Conservation (phyloP, 169 alveolate species). For the Plasmodium vivax region DNA sequence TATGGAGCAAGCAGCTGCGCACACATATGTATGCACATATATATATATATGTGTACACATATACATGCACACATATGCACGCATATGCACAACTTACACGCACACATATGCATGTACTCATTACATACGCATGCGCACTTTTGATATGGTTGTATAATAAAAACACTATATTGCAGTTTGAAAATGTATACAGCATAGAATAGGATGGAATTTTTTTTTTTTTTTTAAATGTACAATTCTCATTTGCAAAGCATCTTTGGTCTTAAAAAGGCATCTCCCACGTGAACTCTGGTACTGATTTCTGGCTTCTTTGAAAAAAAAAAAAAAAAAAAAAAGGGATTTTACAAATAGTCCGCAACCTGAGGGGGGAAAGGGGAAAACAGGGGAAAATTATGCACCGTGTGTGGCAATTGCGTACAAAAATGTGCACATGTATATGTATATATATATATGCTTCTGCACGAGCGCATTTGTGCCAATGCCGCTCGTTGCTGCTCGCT, state of each 20-base stretch:
- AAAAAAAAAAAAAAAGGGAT: slow-evolving; percentile 25
- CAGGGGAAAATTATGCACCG: background rate
- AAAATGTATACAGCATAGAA: background rate
- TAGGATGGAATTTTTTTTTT: slow-evolving; percentile 7
- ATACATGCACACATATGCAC: slow-evolving; percentile 1
- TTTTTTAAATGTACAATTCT: slow-evolving; percentile 6
- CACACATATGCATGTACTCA: background rate
- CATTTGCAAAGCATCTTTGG: slow-evolving; percentile 1
- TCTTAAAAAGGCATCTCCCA: slow-evolving; percentile 10
- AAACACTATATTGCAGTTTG: slow-evolving; percentile 7
- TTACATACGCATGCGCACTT: slow-evolving; percentile 7
- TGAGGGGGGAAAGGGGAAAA: background rate
- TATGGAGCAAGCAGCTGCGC: background rate
- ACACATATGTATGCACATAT: slow-evolving; percentile 21
- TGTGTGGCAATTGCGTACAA: background rate
- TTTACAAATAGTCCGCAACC: slow-evolving; percentile 74
- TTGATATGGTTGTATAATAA: slow-evolving; percentile 7
- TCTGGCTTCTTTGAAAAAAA: slow-evolving; percentile 22
- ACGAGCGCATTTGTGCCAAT: background rate
- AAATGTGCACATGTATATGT: background rate
- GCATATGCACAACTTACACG: background rate
- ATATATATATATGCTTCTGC: background rate
- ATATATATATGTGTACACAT: slow-evolving; percentile 8
- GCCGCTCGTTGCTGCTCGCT: background rate
- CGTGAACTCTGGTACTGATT: slow-evolving; percentile 8